phyloP scores from a whole-genome alignment of 768 basidiomycete genomes.

The Leccinum incarnatum region DNA sequence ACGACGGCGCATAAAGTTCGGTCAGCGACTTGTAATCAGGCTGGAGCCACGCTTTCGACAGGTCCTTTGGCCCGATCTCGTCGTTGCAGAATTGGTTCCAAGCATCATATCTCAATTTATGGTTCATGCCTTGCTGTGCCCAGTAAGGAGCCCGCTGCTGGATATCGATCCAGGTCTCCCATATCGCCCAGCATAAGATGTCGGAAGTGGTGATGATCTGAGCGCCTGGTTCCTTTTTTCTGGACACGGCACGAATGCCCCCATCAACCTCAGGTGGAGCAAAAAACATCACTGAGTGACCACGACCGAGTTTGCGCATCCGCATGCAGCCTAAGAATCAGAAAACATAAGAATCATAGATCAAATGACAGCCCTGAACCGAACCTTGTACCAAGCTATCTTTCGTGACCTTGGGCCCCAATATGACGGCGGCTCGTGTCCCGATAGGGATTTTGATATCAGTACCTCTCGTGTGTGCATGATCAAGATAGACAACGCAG shows the following conservation, averaged over 20 bases:
- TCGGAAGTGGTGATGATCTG: neutral
- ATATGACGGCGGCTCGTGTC: too few relatives aligned
- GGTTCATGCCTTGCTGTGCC: neutral
- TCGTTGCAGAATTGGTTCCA: neutral
- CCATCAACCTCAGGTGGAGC: slow-evolving; percentile 39
- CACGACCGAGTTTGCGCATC: too few relatives aligned
- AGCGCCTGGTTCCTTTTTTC: slow-evolving; percentile 37
- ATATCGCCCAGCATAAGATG: neutral
- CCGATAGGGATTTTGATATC: too few relatives aligned
- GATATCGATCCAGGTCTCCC: neutral
- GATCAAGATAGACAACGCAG: too few relatives aligned
- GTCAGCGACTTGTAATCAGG: neutral
- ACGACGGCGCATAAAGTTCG: neutral
- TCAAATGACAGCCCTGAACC: too few relatives aligned
- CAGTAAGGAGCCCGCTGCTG: neutral
- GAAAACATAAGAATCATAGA: too few relatives aligned
- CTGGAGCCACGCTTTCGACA: neutral
- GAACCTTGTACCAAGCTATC: too few relatives aligned
- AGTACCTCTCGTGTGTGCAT: too few relatives aligned
- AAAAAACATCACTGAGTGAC: too few relatives aligned
- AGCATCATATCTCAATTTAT: neutral
- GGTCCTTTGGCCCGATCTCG: neutral
- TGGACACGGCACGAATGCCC: slow-evolving; percentile 57
- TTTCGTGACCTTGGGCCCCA: too few relatives aligned
- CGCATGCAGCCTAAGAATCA: too few relatives aligned